These are phyloP conservation scores for Salix brachista DNA, from an alignment of 345 rosid genomes.

Conservation along the genomic window DNA sequence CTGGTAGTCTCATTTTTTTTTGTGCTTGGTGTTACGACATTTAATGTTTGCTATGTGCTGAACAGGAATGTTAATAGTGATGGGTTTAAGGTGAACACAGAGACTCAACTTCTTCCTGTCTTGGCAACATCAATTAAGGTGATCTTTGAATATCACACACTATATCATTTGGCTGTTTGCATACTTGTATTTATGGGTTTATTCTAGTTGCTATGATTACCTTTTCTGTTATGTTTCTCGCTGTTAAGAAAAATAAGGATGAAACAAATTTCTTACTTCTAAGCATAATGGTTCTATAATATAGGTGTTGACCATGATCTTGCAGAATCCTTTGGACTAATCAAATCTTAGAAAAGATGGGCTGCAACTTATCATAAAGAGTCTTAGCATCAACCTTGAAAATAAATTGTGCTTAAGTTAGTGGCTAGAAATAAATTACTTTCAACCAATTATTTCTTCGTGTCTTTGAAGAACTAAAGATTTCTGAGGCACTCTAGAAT, in stretches of 20 bases:
- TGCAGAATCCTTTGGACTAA: neutral
- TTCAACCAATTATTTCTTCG: neutral
- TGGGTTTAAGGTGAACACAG: constrained; percentile 92
- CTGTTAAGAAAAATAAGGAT: neutral
- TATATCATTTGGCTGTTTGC: neutral
- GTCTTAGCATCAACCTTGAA: neutral
- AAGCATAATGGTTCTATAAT: neutral
- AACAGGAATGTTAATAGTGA: constrained; percentile 68
- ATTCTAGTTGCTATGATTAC: neutral
- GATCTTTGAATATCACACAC: neutral
- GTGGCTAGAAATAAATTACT: neutral
- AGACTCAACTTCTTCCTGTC: constrained; percentile 75
- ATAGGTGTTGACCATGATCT: neutral
- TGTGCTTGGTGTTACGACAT: neutral
- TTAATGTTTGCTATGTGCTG: constrained; percentile 4
- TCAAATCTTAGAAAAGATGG: neutral
- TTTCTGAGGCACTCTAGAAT: neutral
- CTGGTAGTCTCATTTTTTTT: neutral
- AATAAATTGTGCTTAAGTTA: neutral
- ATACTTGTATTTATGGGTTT: neutral
- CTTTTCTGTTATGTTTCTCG: neutral
- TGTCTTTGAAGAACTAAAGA: neutral
- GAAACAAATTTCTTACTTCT: neutral
- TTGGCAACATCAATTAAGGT: constrained; percentile 93
- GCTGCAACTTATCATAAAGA: neutral